Evolutionary conservation across 1,139 yeast species (phyloP), one percentile per base, ranked within the genome.

Genomic region (Blastobotrys petasosporus): DNA sequence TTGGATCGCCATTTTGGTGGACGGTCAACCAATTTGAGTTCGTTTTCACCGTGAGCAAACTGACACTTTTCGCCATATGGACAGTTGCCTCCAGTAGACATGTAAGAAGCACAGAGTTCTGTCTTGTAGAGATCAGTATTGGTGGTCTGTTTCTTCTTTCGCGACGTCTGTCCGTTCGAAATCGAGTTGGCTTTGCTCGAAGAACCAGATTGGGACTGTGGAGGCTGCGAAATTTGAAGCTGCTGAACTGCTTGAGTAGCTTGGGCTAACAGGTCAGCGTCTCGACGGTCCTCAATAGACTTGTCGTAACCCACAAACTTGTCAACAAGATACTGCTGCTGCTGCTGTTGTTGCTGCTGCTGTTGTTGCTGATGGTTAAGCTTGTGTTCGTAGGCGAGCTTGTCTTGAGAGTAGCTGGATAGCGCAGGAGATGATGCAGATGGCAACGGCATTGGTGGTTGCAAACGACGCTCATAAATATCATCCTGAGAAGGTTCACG

Each of bases 21-120:
- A 50, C 94, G 75, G 51, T 80, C 83, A 42, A 86, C 80, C 15
- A 65, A 59, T 63, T 86, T 85, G 58, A 88, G 71, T 63, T 88
- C 97, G 48, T 75, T 69, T 37, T 77, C 74, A 17, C 97, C 97
- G 59, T 88, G 97, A 7, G 97, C 97, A 73, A 88, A 88, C 67
- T 88, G 97, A 63, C 97, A 88, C 68, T 88, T 88, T 55, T 77
- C 76, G 2, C 95, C 95, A 62, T 88, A 88, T 8, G 95, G 95
- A 64, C 97, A 88, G 49, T 64, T 61, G 23, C 92, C 92, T 17
- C 71, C 70, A 53, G 79, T 75, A 57, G 79, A 81, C 63, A 81
- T 77, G 64, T 73, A 88, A 33, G 90, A 80, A 32, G 82, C 85
- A 66, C 97, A 88, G 50, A 88, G 74, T 66, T 88, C 97, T 0